phyloP scores from a whole-genome alignment of 164 flowering plant species.

The Pachysandra terminalis region DNA sequence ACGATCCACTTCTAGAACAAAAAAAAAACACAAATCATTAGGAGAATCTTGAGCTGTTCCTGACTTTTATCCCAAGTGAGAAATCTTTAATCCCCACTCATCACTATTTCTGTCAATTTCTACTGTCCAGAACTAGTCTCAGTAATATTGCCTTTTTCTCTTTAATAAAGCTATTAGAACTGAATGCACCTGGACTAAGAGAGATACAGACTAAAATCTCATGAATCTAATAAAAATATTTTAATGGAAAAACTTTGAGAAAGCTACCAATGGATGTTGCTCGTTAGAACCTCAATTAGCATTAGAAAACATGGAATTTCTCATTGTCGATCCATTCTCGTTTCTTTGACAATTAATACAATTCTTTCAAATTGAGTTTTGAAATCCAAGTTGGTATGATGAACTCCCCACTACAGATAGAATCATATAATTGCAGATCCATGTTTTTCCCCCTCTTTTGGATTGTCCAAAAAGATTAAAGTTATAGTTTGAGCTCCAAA shows the following conservation, averaged over 20 bases:
- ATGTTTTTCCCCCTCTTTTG: neutral
- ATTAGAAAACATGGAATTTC: neutral
- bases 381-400: slow-evolving; percentile 7
- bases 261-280: neutral
- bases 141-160: too few relatives aligned
- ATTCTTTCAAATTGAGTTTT: neutral
- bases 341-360: neutral
- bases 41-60: neutral
- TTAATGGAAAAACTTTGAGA: neutral
- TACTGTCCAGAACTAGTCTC: neutral
- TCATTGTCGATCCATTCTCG: neutral
- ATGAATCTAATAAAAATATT: neutral
- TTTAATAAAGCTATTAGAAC: neutral
- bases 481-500: slow-evolving; percentile 68
- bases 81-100: neutral
- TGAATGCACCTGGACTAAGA: too few relatives aligned
- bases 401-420: slow-evolving; percentile 5
- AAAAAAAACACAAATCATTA: neutral
- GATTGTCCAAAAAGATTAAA: slow-evolving; percentile 18
- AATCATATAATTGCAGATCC: neutral
- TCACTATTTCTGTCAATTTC: neutral
- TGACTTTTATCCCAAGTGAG: neutral
- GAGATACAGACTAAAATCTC: neutral
- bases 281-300: neutral
- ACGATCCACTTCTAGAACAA: neutral